These are phyloP conservation scores for Cudoniella acicularis DNA, from an alignment of 495 filamentous ascomycete genomes.

Conservation along the genomic window DNA sequence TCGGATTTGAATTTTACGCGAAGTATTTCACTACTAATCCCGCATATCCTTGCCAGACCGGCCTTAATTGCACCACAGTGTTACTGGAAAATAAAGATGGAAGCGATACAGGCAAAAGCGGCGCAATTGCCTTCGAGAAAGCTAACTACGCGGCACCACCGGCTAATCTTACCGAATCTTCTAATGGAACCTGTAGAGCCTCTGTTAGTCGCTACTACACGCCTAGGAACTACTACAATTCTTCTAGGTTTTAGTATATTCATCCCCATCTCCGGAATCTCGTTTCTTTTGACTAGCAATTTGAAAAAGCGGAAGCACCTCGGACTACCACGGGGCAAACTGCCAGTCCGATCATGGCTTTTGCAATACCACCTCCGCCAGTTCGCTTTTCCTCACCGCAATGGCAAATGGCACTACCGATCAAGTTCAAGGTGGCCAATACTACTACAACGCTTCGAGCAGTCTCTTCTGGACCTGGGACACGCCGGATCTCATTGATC, in stretches of 20 bases:
- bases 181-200: conserved; percentile 20
- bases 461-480: conserved; percentile 69
- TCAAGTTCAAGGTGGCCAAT: conserved; percentile 50
- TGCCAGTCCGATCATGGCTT: conserved; percentile 41
- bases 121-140: conserved; percentile 48
- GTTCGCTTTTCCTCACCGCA: conserved; percentile 36
- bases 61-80: conserved; percentile 53
- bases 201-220: conserved; percentile 4
- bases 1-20: conserved; percentile 64
- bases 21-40: conserved; percentile 59
- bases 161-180: conserved; percentile 3
- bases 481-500: conserved; percentile 49
- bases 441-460: conserved; percentile 52
- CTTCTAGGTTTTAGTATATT: conserved; percentile 13
- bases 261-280: background rate
- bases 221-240: conserved; percentile 19
- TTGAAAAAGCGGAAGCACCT: conserved; percentile 24
- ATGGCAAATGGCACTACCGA: conserved; percentile 47
- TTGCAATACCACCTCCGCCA: conserved; percentile 24
- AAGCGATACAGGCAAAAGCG: conserved; percentile 52
- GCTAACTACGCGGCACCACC: conserved; percentile 31
- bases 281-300: background rate
- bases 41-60: conserved; percentile 31
- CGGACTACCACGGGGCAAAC: conserved; percentile 36
- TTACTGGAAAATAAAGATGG: conserved; percentile 54